Base-by-base conservation (phyloP, 2,329 filamentous ascomycete genomes). In the Cladorrhinum sp. region DNA sequence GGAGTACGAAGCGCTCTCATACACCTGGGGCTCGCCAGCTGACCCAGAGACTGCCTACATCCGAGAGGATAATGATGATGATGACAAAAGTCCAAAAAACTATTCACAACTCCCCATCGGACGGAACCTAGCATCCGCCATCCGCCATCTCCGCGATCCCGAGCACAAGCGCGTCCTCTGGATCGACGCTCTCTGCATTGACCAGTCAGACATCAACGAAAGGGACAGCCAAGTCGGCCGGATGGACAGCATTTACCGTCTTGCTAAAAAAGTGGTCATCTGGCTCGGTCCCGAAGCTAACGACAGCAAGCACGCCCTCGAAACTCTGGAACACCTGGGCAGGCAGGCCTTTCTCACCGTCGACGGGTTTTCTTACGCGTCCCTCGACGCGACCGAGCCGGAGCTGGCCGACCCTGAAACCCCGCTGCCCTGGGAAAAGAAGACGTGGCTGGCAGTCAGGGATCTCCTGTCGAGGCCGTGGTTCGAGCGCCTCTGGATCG, bases 181-280 rank as follows among this genome's bases (percentile, higher is more conserved):
- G 59, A 21, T 46, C 10, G 42, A 46, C n/a, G 42, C 42, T 14
- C 7, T 46, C 16, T 46, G 42, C n/a, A 46, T 62, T 46, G 57
- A 63, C 51, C 61, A 63, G 23, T 21, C 24, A 16, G 61, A 63
- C 18, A 55, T 61, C 28, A 2, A 26, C 0, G 58, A 63, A 30
- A 49, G 58, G 4, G 60, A 63, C 23, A 14, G 30, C 12, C 58
- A 63, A 9, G 55, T 63, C 20, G 51, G 33, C 9, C 30, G 55
- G 33, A 63, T 63, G 61, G 21, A 3, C 3, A 16, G 18, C 3
- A 46, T 46, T 20, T 46, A 20, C 10, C 7, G 8, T 8, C 18
- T 46, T 2, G 59, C 59, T 8, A 23, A 4, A 8, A 46, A 48
- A n/a, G 59, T 58, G 6, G 24, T 61, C 10, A 48, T 30, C 48